Percentiles rank a stretch among this genome's conserved stretches.
Conservation (phyloP, 306 rosid genomes). For the Lathyrus sativus region DNA sequence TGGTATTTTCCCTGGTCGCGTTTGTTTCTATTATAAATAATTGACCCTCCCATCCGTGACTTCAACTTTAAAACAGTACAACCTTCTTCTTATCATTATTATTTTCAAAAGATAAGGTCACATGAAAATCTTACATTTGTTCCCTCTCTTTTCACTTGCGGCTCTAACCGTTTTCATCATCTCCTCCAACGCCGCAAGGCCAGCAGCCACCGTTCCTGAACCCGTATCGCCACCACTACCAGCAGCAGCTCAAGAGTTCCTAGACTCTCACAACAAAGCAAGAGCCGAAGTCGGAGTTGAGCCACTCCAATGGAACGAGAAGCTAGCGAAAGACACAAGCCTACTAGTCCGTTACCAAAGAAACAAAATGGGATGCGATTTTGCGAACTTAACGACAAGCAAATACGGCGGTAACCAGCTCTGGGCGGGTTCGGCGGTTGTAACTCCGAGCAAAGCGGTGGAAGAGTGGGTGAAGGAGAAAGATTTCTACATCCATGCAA, state of each 20-base stretch:
- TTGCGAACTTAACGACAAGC: conserved; percentile 60
- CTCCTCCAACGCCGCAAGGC: conserved; percentile 11
- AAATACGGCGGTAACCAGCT: conserved; percentile 83
- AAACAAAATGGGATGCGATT: conserved; percentile 58
- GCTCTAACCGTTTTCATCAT: conserved; percentile 29
- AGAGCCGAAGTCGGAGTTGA: conserved; percentile 70
- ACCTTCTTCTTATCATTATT: not conserved
- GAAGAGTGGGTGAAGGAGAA: conserved; percentile 82
- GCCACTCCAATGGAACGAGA: conserved; percentile 67
- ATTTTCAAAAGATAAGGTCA: not conserved
- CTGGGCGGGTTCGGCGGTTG: conserved; percentile 45
- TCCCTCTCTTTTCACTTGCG: conserved; percentile 14
- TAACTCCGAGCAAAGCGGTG: conserved; percentile 60
- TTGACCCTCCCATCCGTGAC: conserved; percentile 22
- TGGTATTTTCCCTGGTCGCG: not conserved
- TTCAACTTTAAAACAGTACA: not conserved
- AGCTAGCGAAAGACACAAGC: conserved; percentile 59
- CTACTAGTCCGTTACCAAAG: conserved; percentile 66
- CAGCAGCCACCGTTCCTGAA: conserved; percentile 19
- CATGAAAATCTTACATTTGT: conserved; percentile 5
- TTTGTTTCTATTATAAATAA: not conserved
- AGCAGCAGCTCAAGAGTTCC: conserved; percentile 51
- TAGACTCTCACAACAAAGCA: conserved; percentile 78
- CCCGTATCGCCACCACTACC: conserved; percentile 14
- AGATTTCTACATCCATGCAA: conserved; percentile 53